Evolutionary conservation across 164 flowering plant species (phyloP), one percentile per base, ranked within the genome.

Genomic region (Liriodendron chinense): DNA sequence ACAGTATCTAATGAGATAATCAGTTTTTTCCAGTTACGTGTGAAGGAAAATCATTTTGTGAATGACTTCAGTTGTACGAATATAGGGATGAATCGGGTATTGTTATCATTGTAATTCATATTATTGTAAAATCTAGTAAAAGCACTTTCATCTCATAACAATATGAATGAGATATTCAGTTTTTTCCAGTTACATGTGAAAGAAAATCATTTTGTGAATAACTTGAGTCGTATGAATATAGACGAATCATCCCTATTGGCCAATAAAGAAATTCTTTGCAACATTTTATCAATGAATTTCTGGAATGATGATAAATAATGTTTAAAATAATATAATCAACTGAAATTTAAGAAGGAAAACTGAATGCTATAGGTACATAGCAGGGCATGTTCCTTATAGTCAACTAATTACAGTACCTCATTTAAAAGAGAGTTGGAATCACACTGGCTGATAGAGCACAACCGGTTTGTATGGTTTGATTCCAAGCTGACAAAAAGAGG

Each of bases 391-490:
- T 53, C 13, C 9, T 3, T 12, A 53, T 1, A 12, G 59, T 12
- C 65, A 59, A n/a, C 26, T 18, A 72, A 56, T 20, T 28, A 18
- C 24, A 23, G 34, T 88, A 92, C 99, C 98, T 96, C 97, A 84
- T 89, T 96, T 74, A 91, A 75, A 74, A 96, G 97, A 83, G 98
- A 96, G 72, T 89, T 82, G 24, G 97, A 83, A 82, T 94, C 86
- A 79, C 99, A 96, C 68, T 90, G 94, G 85, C 94, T 96, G 75
- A 96, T 96, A 71, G 99, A 96, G 81, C 99, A 96, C 69, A 96
- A 82, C 79, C 92, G 93, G 80, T 94, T 91, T 66, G 98, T 94
- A 1, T 96, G 91, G 34, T 83, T 84, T 80, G 99, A 94, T 79
- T 91, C 92, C 75, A 90, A 82, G 84, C 98, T 93, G 94, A 74